These are phyloP conservation scores for Ustulina deusta DNA, from an alignment of 2,329 filamentous ascomycete species.

Conservation along the genomic window DNA sequence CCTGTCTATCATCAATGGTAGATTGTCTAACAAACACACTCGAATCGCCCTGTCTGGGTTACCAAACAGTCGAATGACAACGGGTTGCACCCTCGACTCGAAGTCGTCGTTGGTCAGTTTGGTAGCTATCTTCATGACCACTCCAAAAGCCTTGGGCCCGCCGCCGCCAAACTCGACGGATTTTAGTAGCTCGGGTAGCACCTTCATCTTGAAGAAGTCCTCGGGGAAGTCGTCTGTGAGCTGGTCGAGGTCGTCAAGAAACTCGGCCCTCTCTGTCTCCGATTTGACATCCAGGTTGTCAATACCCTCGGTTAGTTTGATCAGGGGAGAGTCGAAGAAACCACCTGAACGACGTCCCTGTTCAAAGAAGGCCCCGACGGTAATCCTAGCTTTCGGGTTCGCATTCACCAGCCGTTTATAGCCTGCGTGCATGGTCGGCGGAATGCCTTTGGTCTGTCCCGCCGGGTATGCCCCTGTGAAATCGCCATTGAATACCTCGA, in stretches of 20 bases:
- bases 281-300: conserved; percentile 92
- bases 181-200: conserved; percentile 94
- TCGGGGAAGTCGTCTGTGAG: conserved; percentile 95
- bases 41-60: conserved; percentile 93
- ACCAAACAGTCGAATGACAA: conserved; percentile 86
- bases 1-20: conserved; percentile 91
- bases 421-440: conserved; percentile 86
- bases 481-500: conserved; percentile 90
- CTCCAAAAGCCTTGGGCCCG: conserved; percentile 87
- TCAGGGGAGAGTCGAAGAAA: conserved; percentile 93
- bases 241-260: conserved; percentile 87
- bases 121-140: conserved; percentile 89
- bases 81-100: conserved; percentile 83
- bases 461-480: conserved; percentile 83
- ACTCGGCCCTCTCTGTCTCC: conserved; percentile 84
- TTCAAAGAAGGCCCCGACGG: conserved; percentile 86
- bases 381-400: conserved; percentile 89
- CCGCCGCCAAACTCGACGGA: conserved; percentile 98
- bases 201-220: conserved; percentile 98
- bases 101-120: conserved; percentile 94
- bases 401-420: conserved; percentile 91
- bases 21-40: conserved; percentile 88
- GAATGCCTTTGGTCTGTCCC: conserved; percentile 86
- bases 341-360: conserved; percentile 84
- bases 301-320: conserved; percentile 91